These are phyloP conservation scores for Westerdykella aurantiaca DNA, from an alignment of 2,329 filamentous ascomycete genomes.

Conservation along the genomic window DNA sequence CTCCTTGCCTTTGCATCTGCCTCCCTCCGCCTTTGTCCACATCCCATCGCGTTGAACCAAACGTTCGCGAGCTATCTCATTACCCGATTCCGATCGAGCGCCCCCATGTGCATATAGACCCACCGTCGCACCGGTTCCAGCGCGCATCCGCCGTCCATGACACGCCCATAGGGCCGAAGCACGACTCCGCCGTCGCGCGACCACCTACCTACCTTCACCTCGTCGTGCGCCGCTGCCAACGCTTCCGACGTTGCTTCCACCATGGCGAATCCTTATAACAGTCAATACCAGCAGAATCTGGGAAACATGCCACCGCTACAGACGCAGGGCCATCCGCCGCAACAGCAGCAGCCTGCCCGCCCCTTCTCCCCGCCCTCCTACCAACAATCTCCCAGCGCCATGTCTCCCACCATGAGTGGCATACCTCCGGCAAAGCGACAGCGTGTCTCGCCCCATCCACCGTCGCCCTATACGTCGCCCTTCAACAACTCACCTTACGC, in stretches of 20 bases:
- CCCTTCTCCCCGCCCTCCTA: slow-evolving; percentile 32
- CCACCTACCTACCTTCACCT: neutral
- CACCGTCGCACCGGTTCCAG: neutral
- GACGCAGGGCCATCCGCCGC: slow-evolving; percentile 10
- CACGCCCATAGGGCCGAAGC: slow-evolving; percentile 13
- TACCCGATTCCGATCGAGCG: slow-evolving; percentile 5
- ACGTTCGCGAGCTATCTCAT: slow-evolving; percentile 3
- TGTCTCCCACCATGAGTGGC: slow-evolving; percentile 41
- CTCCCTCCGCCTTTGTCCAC: slow-evolving; percentile 3
- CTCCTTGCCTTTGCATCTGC: neutral
- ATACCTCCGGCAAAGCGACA: slow-evolving; percentile 66
- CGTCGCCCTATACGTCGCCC: slow-evolving; percentile 46
- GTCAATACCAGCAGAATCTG: slow-evolving; percentile 25
- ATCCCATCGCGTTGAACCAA: slow-evolving; percentile 4
- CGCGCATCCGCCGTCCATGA: slow-evolving; percentile 16
- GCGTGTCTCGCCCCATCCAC: slow-evolving; percentile 60
- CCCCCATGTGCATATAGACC: neutral
- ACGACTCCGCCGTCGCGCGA: slow-evolving; percentile 15
- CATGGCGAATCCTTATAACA: slow-evolving; percentile 31
- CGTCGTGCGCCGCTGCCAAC: slow-evolving; percentile 3
- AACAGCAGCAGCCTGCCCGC: slow-evolving; percentile 36
- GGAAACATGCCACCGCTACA: slow-evolving; percentile 30
- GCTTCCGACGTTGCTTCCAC: slow-evolving; percentile 15
- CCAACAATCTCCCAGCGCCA: slow-evolving; percentile 48
- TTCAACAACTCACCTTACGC: slow-evolving; percentile 44